Percentiles rank a stretch among this genome's conserved stretches.
These are phyloP conservation scores for Baeospora myosura DNA, from an alignment of 1,284 basidiomycete genomes.

Conservation along the genomic window DNA sequence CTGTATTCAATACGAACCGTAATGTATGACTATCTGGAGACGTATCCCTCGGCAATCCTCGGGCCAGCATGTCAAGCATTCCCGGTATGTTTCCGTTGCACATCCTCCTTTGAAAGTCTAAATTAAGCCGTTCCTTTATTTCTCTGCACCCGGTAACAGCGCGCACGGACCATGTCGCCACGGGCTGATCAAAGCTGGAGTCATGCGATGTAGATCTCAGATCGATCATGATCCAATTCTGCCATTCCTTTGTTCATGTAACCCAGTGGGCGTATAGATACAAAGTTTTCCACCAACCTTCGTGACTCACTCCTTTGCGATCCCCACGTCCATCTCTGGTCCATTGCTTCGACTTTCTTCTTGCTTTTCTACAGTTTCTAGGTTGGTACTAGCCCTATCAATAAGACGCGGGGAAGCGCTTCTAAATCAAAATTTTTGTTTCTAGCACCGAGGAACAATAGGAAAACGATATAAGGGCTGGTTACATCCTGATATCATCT, in stretches of 20 bases:
- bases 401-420: too few relatives aligned
- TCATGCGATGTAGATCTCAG: conserved; percentile 15
- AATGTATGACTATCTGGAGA: too few relatives aligned
- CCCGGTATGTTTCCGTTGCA: not conserved
- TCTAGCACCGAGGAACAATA: conserved; percentile 26
- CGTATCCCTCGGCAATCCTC: too few relatives aligned
- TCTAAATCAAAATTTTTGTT: too few relatives aligned
- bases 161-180: not conserved
- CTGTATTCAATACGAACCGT: conserved; percentile 5
- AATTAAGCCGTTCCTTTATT: not conserved
- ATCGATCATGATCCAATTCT: conserved; percentile 19
- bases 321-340: not conserved
- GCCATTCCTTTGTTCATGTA: conserved; percentile 20
- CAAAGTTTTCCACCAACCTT: too few relatives aligned
- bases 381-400: too few relatives aligned
- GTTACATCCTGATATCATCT: conserved; percentile 20
- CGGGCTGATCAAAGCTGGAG: conserved; percentile 2
- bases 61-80: not conserved
- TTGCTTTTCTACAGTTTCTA: not conserved
- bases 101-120: not conserved
- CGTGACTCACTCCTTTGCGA: too few relatives aligned
- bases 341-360: not conserved
- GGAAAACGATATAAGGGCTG: conserved; percentile 17
- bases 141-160: not conserved
- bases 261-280: too few relatives aligned